Percentiles rank a stretch among this genome's conserved stretches.
These are phyloP conservation scores for Spathaspora girioi DNA, from an alignment of 805 yeast genomes.

Conservation along the genomic window DNA sequence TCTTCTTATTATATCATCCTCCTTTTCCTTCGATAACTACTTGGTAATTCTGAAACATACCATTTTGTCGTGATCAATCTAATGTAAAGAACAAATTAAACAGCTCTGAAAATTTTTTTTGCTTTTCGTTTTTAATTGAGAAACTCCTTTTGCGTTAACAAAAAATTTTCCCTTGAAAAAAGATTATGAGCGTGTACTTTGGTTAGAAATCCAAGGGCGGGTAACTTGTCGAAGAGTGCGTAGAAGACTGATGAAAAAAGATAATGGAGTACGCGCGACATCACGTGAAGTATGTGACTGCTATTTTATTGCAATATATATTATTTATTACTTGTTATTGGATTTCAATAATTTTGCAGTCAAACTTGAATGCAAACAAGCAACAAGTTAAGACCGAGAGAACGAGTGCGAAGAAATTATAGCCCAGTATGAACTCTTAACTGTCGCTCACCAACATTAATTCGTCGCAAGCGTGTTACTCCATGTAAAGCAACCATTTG, in stretches of 20 bases:
- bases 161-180: not conserved
- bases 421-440: too few relatives aligned
- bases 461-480: too few relatives aligned
- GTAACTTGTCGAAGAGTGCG: not conserved
- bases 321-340: too few relatives aligned
- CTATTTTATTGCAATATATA: not conserved
- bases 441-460: too few relatives aligned
- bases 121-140: not conserved
- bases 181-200: not conserved
- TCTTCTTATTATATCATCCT: not conserved
- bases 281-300: slow-evolving; percentile 1
- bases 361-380: not conserved
- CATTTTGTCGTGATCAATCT: slow-evolving; percentile 5
- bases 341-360: not conserved
- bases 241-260: not conserved
- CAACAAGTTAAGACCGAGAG: too few relatives aligned
- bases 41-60: not conserved
- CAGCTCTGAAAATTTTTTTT: slow-evolving; percentile 2
- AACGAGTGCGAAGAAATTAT: too few relatives aligned
- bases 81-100: not conserved
- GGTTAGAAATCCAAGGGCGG: not conserved
- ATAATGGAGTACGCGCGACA: not conserved
- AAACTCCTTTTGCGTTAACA: not conserved
- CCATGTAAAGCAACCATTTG: too few relatives aligned
- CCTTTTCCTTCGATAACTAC: not conserved